A percentile compares a stretch with the other conserved stretches of the same genome.
Evolutionary conservation across 306 rosid species (phyloP).

Genomic region (Prosopis cineraria): DNA sequence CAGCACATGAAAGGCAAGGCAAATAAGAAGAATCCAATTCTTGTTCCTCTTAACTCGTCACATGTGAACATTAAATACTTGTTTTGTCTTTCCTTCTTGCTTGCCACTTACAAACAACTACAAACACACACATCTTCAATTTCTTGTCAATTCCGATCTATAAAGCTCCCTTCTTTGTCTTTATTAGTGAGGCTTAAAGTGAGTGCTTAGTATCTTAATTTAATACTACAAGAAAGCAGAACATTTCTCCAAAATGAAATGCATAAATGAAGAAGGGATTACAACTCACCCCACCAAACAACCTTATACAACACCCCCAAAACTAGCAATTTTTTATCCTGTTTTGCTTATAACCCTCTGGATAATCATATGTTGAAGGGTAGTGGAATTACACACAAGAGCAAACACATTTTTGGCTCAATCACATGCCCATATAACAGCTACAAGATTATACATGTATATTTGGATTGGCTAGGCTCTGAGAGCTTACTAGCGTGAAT

Average conservation of each 20-base stretch:
- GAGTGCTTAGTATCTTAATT: conserved; percentile 6
- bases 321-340: conserved; percentile 23
- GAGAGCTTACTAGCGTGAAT: too few species aligned
- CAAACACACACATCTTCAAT: not conserved
- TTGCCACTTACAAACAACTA: conserved; percentile 4
- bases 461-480: too few species aligned
- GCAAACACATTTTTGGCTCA: conserved; percentile 1
- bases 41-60: conserved; percentile 22
- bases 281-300: conserved; percentile 46
- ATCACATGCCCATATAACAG: conserved; percentile 17
- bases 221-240: conserved; percentile 20
- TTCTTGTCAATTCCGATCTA: conserved; percentile 8
- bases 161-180: conserved; percentile 12
- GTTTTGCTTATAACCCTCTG: not conserved
- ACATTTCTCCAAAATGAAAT: conserved; percentile 26
- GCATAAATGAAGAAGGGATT: conserved; percentile 37
- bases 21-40: conserved; percentile 28
- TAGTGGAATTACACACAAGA: conserved; percentile 29
- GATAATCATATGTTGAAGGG: not conserved
- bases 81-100: conserved; percentile 25
- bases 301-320: conserved; percentile 1
- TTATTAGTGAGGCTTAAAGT: conserved; percentile 27
- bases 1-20: conserved; percentile 34
- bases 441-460: too few species aligned
- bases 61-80: conserved; percentile 26